These are phyloP conservation scores for Epichloe baconii DNA, from an alignment of 2,329 filamentous ascomycete genomes.

Conservation along the genomic window DNA sequence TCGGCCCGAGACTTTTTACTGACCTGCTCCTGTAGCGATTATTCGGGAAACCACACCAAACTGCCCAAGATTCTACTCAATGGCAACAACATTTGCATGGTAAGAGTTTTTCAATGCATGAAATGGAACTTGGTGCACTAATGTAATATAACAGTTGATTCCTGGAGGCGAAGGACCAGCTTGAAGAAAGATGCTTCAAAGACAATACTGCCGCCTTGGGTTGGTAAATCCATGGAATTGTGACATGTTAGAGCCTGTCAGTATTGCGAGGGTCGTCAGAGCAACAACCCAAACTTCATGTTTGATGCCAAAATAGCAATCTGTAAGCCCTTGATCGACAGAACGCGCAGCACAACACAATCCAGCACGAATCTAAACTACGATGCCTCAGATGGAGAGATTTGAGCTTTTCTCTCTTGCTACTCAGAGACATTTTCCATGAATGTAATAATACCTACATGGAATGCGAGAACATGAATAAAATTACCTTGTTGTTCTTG, in stretches of 20 bases:
- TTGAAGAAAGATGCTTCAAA: not conserved
- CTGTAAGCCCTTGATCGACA: not conserved
- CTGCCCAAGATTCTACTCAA: conserved; percentile 91
- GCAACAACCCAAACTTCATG: not conserved
- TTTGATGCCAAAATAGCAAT: not conserved
- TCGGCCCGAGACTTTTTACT: not conserved
- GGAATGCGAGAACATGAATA: not conserved
- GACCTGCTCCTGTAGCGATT: conserved; percentile 52
- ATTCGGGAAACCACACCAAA: conserved; percentile 75
- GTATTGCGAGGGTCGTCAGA: not conserved
- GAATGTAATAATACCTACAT: not conserved
- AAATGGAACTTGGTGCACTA: not conserved
- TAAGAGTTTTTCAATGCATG: conserved; percentile 29
- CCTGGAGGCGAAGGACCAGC: conserved; percentile 61
- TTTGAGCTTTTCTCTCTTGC: not conserved
- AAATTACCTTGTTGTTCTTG: not conserved
- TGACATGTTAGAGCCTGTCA: not conserved
- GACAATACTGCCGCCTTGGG: not conserved
- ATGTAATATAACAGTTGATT: conserved; percentile 44
- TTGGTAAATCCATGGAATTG: not conserved
- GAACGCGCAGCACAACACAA: not conserved
- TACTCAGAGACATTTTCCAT: not conserved
- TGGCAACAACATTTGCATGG: conserved; percentile 99
- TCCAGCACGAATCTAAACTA: not conserved
- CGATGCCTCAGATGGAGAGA: not conserved